Percentiles rank a stretch among this genome's conserved stretches.
Conservation (phyloP, 225 moss, liverwort and hornwort species). For the Ulota crispa region DNA sequence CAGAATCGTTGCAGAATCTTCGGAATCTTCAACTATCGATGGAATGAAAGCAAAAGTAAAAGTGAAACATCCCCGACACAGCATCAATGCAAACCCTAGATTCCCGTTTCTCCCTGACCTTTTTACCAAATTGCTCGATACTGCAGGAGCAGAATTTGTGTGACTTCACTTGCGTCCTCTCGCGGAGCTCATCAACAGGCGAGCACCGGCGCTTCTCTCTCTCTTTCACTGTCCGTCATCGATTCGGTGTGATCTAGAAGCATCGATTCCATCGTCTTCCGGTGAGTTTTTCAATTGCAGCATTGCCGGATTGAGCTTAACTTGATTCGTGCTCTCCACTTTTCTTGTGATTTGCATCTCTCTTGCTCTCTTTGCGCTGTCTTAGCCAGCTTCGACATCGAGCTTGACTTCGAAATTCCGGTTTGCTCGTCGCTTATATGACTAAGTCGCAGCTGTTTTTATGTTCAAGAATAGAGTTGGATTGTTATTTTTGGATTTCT, state of each 20-base stretch:
- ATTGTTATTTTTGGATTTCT: neutral
- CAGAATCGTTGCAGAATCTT: neutral
- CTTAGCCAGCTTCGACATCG: neutral
- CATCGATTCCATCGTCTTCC: neutral
- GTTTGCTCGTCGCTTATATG: neutral
- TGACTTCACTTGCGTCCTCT: neutral
- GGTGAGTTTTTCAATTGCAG: neutral
- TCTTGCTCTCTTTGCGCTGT: neutral
- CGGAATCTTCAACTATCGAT: neutral
- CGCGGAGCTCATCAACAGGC: neutral
- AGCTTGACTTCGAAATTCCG: neutral
- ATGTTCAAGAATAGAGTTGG: neutral
- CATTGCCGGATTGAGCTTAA: neutral
- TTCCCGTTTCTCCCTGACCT: neutral
- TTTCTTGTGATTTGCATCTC: neutral
- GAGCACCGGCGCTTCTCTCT: neutral
- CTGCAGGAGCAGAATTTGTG: neutral
- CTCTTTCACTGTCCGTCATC: neutral
- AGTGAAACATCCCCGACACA: neutral
- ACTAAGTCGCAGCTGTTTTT: neutral
- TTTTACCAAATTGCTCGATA: neutral
- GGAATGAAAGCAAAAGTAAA: neutral
- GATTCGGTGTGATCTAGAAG: neutral
- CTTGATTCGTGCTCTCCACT: no score
- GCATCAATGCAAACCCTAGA: constrained; percentile 3